phyloP scores from a whole-genome alignment of 495 filamentous ascomycete species.

The Recurvomyces mirabilis region DNA sequence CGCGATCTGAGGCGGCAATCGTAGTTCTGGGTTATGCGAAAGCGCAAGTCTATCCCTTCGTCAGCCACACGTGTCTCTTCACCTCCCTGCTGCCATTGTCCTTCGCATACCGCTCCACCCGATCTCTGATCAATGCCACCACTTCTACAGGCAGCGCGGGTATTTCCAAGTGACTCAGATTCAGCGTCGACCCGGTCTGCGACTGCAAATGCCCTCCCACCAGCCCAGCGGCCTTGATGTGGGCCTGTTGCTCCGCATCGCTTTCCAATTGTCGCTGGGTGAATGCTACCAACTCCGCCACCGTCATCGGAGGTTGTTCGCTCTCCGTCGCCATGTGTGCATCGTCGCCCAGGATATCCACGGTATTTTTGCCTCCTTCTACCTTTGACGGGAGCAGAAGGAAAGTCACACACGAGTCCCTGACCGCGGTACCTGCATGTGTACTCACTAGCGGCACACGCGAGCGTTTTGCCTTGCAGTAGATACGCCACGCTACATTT shows the following conservation, averaged over 20 bases:
- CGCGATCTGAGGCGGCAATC: constrained; percentile 70
- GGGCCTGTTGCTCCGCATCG: constrained; percentile 15
- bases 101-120: constrained; percentile 90
- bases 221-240: constrained; percentile 8
- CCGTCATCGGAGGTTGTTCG: constrained; percentile 12
- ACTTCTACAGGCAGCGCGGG: constrained; percentile 74
- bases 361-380: neutral
- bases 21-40: constrained; percentile 74
- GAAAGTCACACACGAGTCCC: no score
- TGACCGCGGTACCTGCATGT: no score
- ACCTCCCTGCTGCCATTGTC: constrained; percentile 13
- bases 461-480: no score
- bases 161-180: constrained; percentile 76
- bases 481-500: no score
- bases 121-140: constrained; percentile 83
- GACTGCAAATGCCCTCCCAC: constrained; percentile 18
- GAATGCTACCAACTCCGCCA: constrained; percentile 15
- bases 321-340: constrained; percentile 16
- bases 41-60: constrained; percentile 57
- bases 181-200: constrained; percentile 70
- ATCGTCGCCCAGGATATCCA: constrained; percentile 3
- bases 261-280: constrained; percentile 18
- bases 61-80: constrained; percentile 11
- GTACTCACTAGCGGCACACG: no score
- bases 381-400: neutral